Evolutionary conservation across 176 grass and related monocot species (phyloP), one percentile per base, ranked within the genome.

Genomic region (barley (Hordeum vulgare)): DNA sequence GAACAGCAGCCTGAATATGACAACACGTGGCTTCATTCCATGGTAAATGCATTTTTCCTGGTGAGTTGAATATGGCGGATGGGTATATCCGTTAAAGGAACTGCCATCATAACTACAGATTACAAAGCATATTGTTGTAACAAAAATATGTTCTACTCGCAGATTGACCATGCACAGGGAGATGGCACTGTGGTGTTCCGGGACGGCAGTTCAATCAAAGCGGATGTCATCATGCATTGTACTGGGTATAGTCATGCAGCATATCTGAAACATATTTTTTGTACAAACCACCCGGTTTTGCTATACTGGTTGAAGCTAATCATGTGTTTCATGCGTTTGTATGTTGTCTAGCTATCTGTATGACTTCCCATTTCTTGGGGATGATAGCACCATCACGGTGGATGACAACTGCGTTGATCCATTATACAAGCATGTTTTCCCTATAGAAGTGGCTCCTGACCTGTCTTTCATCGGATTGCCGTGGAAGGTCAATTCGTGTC

Each of bases 1-100:
- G 41, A 53, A 37, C 91, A 63, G 88, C 61, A 88, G 24, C 82
- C 89, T 91, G 86, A 87, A 75, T 90, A 98, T 53, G 40, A 85
- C 13, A 94, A 95, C 63, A 61, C 94, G 82, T 98, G 96, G 96
- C 85, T 94, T 85, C 93, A 95, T 69, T 92, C 91, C 78, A 83
- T 89, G 93, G 96, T 97, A 94, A 84, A 80, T 58, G 0, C 35
- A 36, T 39, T 86, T 78, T 51, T 66, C 83, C 3, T 66, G 36
- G 58, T 76, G 75, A 92, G 79, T 87, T 44, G 44, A 49, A 69
- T 47, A 39, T 85, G 84, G 64, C n/a, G n/a, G n/a, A n/a, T 68
- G 39, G 84, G 75, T 88, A 78, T 57, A 66, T 90, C 86, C 24
- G 8, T n/a, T 67, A 7, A 58, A 86, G 56, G 80, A 54, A 47